A percentile compares a stretch with the other conserved stretches of the same genome.
phyloP scores from a whole-genome alignment of 768 basidiomycete genomes.

The Mycena kentingensis region DNA sequence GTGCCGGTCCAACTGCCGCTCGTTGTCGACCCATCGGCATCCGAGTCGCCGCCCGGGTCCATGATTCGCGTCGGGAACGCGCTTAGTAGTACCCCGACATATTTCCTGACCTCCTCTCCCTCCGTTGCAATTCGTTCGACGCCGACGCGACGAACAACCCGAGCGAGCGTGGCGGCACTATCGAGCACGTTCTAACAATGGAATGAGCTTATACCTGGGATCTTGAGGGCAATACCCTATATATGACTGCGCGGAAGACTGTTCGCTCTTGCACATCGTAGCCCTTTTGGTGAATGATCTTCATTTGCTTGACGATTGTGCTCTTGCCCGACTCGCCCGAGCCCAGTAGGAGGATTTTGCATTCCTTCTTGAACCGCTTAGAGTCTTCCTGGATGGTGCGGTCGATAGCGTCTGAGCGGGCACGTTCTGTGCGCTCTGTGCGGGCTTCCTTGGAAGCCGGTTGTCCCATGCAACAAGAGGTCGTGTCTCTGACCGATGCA shows the following conservation, averaged over 20 bases:
- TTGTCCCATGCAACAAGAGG: too few species aligned
- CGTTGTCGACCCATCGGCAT: neutral
- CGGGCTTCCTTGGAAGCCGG: slow-evolving; percentile 23
- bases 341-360: slow-evolving; percentile 75
- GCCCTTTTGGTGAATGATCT: slow-evolving; percentile 79
- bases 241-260: slow-evolving; percentile 62
- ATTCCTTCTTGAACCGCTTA: slow-evolving; percentile 64
- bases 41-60: neutral
- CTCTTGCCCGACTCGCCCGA: slow-evolving; percentile 28
- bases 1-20: neutral
- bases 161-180: slow-evolving; percentile 67
- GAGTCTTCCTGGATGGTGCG: slow-evolving; percentile 67
- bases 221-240: too few species aligned
- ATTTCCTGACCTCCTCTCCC: neutral
- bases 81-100: slow-evolving; percentile 1
- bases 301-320: slow-evolving; percentile 84
- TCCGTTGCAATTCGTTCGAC: slow-evolving; percentile 52
- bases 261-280: slow-evolving; percentile 64
- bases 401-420: slow-evolving; percentile 57
- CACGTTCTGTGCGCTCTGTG: slow-evolving; percentile 32
- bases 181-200: slow-evolving; percentile 75
- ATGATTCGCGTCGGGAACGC: slow-evolving; percentile 13
- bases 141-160: slow-evolving; percentile 68
- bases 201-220: too few species aligned
- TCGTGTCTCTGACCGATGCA: too few species aligned